Evolutionary conservation across 2,329 filamentous ascomycete genomes (phyloP), one percentile per base, ranked within the genome.

Genomic region (Rhynchosporium secalis): DNA sequence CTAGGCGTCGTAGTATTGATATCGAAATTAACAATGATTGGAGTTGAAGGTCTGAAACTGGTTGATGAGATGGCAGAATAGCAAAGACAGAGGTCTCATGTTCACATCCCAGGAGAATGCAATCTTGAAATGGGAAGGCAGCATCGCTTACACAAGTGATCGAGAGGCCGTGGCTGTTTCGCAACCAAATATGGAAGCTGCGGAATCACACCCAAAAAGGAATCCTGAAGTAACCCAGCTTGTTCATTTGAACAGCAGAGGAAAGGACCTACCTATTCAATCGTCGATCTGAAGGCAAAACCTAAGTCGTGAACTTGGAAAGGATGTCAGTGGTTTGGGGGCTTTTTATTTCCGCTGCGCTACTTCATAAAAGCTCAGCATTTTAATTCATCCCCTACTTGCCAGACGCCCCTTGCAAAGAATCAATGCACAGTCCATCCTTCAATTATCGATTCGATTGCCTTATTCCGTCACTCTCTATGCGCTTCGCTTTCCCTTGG

Each of bases 401-500:
- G 66, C 65, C 64, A 65, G 56, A 66, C 65, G 60, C 66, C 62
- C 61, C 64, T 64, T 63, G 58, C 56, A 64, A 66, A 64, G 56
- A 56, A 61, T 59, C 62, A 61, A 63, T 65, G 60, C 56, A 61
- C 61, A 58, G 48, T 36, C 47, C 61, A 41, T 48, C 55, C 49
- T 56, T 41, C 33, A 54, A 10, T 29, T 60, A 49, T 41, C 33
- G 49, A 7, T 29, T 60, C 55, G 43, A 61, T 20, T 46, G 45
- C 41, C 33, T 29, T 52, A 51, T 58, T 64, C 58, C 33, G 36
- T 69, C 60, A 61, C 63, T 29, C 26, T 45, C 68, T 71, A 70
- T 67, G 73, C 73, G 58, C 65, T 66, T 69, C 72, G 67, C 72
- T 75, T 75, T 63, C 73, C 73, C 69, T 74, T 75, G 62, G 70